Percentiles rank a stretch among this genome's conserved stretches.
Evolutionary conservation across 805 yeast species (phyloP).

Genomic region (Candida gorgasii): DNA sequence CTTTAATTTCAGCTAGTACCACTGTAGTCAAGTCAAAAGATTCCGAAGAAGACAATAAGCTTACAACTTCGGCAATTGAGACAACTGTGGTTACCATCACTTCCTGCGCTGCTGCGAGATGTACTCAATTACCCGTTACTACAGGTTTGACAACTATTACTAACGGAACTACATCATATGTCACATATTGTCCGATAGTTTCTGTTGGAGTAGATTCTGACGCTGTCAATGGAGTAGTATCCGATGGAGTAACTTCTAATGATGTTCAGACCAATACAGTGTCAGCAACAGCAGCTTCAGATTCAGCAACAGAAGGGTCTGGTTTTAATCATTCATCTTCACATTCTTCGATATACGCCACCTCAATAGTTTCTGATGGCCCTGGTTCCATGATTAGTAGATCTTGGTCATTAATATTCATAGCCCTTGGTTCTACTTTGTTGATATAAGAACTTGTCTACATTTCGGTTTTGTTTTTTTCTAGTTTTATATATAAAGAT

Average conservation of each 20-base stretch:
- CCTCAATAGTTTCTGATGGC: not conserved
- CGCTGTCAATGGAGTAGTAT: not conserved
- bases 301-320: not conserved
- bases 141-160: constrained; percentile 36
- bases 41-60: not conserved
- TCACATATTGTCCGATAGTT: constrained; percentile 29
- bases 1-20: not conserved
- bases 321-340: not conserved
- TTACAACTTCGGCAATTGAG: constrained; percentile 1
- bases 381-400: not conserved
- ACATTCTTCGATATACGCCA: not conserved
- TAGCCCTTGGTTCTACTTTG: not conserved
- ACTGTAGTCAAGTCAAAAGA: not conserved
- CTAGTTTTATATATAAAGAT: not conserved
- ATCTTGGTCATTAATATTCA: not conserved
- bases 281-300: not conserved
- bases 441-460: not conserved
- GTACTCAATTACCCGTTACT: constrained; percentile 28
- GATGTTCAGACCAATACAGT: not conserved
- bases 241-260: not conserved
- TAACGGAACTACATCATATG: constrained; percentile 26
- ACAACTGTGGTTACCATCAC: constrained; percentile 37
- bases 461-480: not conserved
- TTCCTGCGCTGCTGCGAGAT: constrained; percentile 31
- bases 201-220: constrained; percentile 10